Percentiles rank a stretch among this genome's conserved stretches.
phyloP scores from a whole-genome alignment of 2,329 filamentous ascomycete species.

The Ascomycota sp. region DNA sequence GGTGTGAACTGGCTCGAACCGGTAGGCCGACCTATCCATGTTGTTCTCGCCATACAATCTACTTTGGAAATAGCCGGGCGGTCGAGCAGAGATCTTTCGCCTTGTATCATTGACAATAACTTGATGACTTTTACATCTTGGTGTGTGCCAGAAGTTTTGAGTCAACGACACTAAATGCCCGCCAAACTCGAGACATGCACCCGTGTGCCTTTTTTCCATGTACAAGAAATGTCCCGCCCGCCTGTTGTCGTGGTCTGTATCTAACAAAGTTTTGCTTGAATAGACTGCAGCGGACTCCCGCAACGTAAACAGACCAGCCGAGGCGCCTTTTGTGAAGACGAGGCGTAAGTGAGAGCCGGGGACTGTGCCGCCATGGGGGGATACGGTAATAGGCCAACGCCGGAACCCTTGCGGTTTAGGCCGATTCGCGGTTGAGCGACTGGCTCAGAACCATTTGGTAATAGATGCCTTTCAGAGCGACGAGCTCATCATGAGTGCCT shows the following conservation, averaged over 20 bases:
- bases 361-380: not conserved
- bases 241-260: not conserved
- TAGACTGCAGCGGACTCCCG: too few relatives aligned
- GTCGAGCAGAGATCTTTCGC: too few relatives aligned
- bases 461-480: constrained; percentile 26
- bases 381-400: not conserved
- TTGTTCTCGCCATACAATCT: too few relatives aligned
- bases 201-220: too few relatives aligned
- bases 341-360: not conserved
- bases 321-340: not conserved
- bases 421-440: constrained; percentile 15
- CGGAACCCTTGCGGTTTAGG: not conserved
- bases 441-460: constrained; percentile 30
- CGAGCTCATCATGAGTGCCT: constrained; percentile 39
- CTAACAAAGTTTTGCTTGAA: not conserved
- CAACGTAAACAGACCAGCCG: too few relatives aligned
- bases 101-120: too few relatives aligned
- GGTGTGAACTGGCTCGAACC: too few relatives aligned
- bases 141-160: too few relatives aligned
- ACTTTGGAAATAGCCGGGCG: too few relatives aligned
- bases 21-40: too few relatives aligned
- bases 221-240: not conserved
- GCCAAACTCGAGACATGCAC: not conserved
- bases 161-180: too few relatives aligned
- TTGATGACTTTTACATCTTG: too few relatives aligned